A percentile compares a stretch with the other conserved stretches of the same genome.
phyloP scores from a whole-genome alignment of 1,284 basidiomycete species.

The Ceraceosorus guamensis region DNA sequence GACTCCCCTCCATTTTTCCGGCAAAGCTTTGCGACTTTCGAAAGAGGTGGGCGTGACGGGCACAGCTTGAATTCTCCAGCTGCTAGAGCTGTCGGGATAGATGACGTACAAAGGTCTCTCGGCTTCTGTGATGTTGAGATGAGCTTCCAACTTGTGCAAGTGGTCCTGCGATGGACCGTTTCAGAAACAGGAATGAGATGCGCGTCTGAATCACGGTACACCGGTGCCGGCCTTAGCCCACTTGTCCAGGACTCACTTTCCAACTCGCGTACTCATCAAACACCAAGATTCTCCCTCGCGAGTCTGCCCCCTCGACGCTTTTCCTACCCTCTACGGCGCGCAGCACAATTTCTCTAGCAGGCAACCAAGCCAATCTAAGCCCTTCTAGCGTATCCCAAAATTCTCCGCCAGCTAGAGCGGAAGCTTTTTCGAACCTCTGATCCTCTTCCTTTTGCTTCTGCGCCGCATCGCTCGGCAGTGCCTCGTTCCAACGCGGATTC shows the following conservation, averaged over 20 bases:
- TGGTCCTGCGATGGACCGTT: constrained; percentile 63
- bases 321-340: constrained; percentile 60
- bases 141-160: constrained; percentile 72
- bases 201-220: too few relatives aligned
- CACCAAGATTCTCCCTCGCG: constrained; percentile 69
- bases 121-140: constrained; percentile 27
- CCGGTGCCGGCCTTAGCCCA: background rate
- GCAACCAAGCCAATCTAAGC: constrained; percentile 82
- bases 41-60: constrained; percentile 76
- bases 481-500: constrained; percentile 46
- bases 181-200: too few relatives aligned
- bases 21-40: constrained; percentile 80
- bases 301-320: constrained; percentile 54
- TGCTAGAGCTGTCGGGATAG: constrained; percentile 68
- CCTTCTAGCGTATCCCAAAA: constrained; percentile 75
- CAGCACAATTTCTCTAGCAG: constrained; percentile 75
- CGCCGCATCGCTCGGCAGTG: background rate
- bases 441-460: constrained; percentile 23
- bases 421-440: constrained; percentile 65
- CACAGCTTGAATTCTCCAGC: constrained; percentile 92
- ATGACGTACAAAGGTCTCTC: constrained; percentile 69
- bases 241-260: constrained; percentile 60
- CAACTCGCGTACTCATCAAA: constrained; percentile 76
- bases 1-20: constrained; percentile 84
- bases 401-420: constrained; percentile 74